Conservation (phyloP, 1,284 basidiomycete species). For the Pulveroboletus sp. region DNA sequence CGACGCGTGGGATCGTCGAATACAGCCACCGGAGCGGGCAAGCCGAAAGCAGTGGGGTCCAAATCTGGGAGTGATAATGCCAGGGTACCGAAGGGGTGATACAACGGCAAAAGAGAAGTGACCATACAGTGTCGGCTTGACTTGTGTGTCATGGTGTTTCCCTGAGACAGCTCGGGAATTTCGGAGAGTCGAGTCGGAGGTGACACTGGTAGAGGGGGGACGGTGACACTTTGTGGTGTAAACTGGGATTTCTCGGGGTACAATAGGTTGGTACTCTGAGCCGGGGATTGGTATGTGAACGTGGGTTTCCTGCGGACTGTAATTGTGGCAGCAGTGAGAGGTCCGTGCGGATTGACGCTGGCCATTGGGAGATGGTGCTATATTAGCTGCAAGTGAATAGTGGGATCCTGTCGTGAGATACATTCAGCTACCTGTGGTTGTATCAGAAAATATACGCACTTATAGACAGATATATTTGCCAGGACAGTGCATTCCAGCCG, state of each 20-base stretch:
- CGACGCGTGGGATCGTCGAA: conserved; percentile 43
- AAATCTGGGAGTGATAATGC: conserved; percentile 68
- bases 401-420: conserved; percentile 13
- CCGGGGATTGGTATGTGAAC: conserved; percentile 54
- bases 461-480: conserved; percentile 23
- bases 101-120: conserved; percentile 62
- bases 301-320: conserved; percentile 49
- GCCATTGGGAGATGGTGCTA: conserved; percentile 21
- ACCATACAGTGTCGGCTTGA: conserved; percentile 32
- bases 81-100: conserved; percentile 65
- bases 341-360: conserved; percentile 25
- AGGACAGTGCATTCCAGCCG: conserved; percentile 26
- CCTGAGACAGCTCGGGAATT: conserved; percentile 21
- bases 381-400: conserved; percentile 10
- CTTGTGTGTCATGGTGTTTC: conserved; percentile 15
- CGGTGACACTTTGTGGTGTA: conserved; percentile 12
- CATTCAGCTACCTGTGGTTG: conserved; percentile 3
- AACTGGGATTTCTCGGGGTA: conserved; percentile 19
- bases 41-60: conserved; percentile 57
- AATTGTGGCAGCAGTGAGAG: conserved; percentile 17
- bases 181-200: conserved; percentile 18
- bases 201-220: conserved; percentile 9
- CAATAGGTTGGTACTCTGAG: conserved; percentile 24
- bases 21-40: conserved; percentile 43
- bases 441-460: conserved; percentile 14